Evolutionary conservation across 129 eudicot genomes (phyloP), one percentile per base, ranked within the genome.

Genomic region (Centaurea solstitialis): DNA sequence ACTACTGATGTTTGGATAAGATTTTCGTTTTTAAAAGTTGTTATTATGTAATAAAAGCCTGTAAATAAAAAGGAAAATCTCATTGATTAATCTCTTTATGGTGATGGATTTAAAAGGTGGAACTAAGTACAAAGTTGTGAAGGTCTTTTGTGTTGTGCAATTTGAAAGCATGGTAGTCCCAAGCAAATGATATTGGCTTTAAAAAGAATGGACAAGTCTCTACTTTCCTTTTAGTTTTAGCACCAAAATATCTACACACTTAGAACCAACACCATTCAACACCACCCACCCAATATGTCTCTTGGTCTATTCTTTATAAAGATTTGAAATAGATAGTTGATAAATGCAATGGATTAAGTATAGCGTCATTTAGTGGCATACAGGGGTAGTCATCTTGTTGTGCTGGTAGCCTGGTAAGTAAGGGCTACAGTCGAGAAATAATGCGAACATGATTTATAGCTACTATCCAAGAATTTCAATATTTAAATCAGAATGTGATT

Each of bases 151-250:
- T 79, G 77, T 72, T 71, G 65, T 57, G 43, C 26, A n/a, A 78
- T 57, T 10, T 72, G 41, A 53, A 35, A 79, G 83, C 77, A 71
- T 57, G 64, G 76, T 72, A 79, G 77, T 17, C 72, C 77, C 64
- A 71, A 71, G 10, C 72, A 70, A 79, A 79, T 79, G 83, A 79
- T 79, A 57, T 5, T 72, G 83, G 30, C 83, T 71, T 79, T 59
- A 17, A 79, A 79, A 79, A 61, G 77, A 71, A 71, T 72, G 76
- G 83, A 59, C 77, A 71, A 37, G 23, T 47, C 28, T 79, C 41
- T 39, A 71, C 64, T 38, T 71, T 70, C 50, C 30, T 68, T 68
- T 67, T 67, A 4, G 20, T 69, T 69, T 21, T 50, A 33, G 22
- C 69, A 79, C 7, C 30, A 70, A 50, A 11, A 70, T 71, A 79